phyloP scores from a whole-genome alignment of 441 rosid genomes.

The Croton laevigatus region DNA sequence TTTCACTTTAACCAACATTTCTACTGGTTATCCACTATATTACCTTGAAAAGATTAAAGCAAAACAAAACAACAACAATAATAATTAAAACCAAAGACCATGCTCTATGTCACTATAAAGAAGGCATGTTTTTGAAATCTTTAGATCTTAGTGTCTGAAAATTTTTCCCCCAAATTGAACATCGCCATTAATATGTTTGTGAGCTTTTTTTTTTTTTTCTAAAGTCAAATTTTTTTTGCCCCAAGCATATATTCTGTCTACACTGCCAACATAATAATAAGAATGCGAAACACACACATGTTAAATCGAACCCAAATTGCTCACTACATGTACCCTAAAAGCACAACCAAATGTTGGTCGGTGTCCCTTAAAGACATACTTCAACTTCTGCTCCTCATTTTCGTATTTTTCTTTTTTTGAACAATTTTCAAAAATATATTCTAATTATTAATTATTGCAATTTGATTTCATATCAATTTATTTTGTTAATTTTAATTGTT shows the following conservation, averaged over 20 bases:
- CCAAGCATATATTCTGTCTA: conserved; percentile 19
- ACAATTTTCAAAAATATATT: no score
- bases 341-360: conserved; percentile 64
- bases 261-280: neutral
- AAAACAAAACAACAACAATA: neutral
- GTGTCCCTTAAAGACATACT: conserved; percentile 35
- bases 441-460: no score
- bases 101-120: conserved; percentile 16
- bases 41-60: conserved; percentile 10
- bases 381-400: no score
- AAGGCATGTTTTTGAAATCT: neutral
- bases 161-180: neutral
- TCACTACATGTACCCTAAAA: conserved; percentile 60
- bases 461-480: no score
- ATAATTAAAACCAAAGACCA: neutral
- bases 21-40: conserved; percentile 13
- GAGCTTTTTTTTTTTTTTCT: neutral
- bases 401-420: no score
- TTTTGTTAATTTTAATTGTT: no score
- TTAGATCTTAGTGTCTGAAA: neutral
- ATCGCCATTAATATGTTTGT: conserved; percentile 1
- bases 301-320: conserved; percentile 34
- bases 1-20: conserved; percentile 24
- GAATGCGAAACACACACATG: conserved; percentile 27
- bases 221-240: conserved; percentile 21